Evolutionary conservation across 139 green algal species (phyloP).

Genomic region (Chlorella sp.): DNA sequence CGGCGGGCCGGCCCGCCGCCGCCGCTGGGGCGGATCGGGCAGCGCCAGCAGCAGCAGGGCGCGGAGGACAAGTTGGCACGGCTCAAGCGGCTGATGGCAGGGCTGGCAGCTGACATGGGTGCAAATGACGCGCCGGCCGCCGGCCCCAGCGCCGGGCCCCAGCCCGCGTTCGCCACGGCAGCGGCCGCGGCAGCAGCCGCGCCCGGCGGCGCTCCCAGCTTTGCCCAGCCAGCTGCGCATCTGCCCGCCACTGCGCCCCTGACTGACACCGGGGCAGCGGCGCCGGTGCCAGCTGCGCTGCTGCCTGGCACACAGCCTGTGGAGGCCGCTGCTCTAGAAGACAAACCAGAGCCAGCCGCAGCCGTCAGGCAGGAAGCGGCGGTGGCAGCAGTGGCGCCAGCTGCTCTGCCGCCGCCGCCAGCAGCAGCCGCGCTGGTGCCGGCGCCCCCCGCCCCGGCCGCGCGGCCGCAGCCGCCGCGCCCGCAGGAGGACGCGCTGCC

Average conservation of each 20-base stretch:
- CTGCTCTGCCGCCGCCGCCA: too few species aligned
- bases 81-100: too few species aligned
- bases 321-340: background rate
- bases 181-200: background rate
- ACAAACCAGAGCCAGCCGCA: background rate
- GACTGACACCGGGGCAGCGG: background rate
- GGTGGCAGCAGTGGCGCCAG: slow-evolving; percentile 4
- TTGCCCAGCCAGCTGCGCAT: background rate
- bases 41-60: too few species aligned
- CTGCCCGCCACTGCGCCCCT: background rate
- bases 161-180: too few species aligned
- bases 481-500: background rate
- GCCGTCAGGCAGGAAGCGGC: background rate
- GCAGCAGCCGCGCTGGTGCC: too few species aligned
- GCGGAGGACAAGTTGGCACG: too few species aligned
- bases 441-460: too few species aligned
- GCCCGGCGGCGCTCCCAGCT: background rate
- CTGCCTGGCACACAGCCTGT: background rate
- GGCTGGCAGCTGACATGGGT: too few species aligned
- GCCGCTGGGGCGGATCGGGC: too few species aligned
- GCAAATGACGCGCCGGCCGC: too few species aligned
- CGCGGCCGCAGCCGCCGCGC: too few species aligned
- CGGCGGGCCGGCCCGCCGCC: background rate
- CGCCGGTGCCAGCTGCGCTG: background rate
- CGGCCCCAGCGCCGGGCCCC: too few species aligned